Percentiles rank a stretch among this genome's conserved stretches.
These are phyloP conservation scores for Eutreptiella sp. DNA, from an alignment of 208 protist species.

Conservation along the genomic window DNA sequence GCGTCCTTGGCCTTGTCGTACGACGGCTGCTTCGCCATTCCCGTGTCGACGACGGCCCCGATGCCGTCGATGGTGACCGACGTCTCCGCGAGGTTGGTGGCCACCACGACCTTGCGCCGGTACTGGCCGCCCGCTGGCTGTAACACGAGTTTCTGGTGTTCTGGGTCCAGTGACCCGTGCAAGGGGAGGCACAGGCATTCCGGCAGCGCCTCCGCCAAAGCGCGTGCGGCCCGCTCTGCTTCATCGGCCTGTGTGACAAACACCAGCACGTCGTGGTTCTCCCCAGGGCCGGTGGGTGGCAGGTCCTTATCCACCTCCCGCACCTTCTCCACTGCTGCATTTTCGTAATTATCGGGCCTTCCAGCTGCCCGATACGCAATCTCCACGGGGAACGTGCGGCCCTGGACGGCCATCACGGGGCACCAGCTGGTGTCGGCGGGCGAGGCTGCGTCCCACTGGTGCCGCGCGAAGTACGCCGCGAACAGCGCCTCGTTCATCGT, in stretches of 20 bases:
- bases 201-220: slow-evolving; percentile 42
- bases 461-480: slow-evolving; percentile 95
- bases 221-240: slow-evolving; percentile 47
- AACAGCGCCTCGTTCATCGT: slow-evolving; percentile 86
- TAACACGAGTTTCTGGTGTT: slow-evolving; percentile 97
- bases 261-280: slow-evolving; percentile 96
- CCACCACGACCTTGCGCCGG: slow-evolving; percentile 63
- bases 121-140: slow-evolving; percentile 70
- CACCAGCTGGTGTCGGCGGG: slow-evolving; percentile 85
- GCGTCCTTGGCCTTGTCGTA: too few species aligned
- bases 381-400: slow-evolving; percentile 95
- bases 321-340: slow-evolving; percentile 86
- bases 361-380: slow-evolving; percentile 81
- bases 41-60: slow-evolving; percentile 84
- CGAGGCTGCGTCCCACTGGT: slow-evolving; percentile 87
- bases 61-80: slow-evolving; percentile 91
- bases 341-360: slow-evolving; percentile 94
- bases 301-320: slow-evolving; percentile 81
- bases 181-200: slow-evolving; percentile 87
- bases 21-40: slow-evolving; percentile 84
- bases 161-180: slow-evolving; percentile 93
- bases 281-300: slow-evolving; percentile 79
- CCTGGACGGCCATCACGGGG: slow-evolving; percentile 82
- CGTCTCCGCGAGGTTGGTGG: slow-evolving; percentile 92
- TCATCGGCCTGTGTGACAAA: slow-evolving; percentile 92